Evolutionary conservation across 2,329 filamentous ascomycete species (phyloP).

Genomic region (Periglandula ipomoeae): DNA sequence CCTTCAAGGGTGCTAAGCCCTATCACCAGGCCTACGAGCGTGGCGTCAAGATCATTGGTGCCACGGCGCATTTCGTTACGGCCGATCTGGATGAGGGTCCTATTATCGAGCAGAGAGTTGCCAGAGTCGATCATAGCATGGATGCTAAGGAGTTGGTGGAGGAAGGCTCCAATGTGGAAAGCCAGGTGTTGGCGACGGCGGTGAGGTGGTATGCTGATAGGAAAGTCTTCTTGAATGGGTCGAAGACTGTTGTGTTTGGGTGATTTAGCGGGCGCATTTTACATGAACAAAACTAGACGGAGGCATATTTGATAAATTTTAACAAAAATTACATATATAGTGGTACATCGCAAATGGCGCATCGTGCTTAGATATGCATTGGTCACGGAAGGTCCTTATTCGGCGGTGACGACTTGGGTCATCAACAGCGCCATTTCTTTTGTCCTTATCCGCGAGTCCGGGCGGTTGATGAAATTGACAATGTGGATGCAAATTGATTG

Average conservation of each 20-base stretch:
- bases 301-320: too few relatives aligned
- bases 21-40: slow-evolving; percentile 84
- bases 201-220: slow-evolving; percentile 79
- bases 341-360: too few relatives aligned
- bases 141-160: slow-evolving; percentile 67
- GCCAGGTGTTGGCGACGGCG: slow-evolving; percentile 69
- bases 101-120: slow-evolving; percentile 78
- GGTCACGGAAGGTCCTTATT: too few relatives aligned
- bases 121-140: slow-evolving; percentile 68
- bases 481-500: too few relatives aligned
- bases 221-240: slow-evolving; percentile 67
- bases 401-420: too few relatives aligned
- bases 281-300: neutral
- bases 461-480: too few relatives aligned
- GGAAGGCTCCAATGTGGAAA: slow-evolving; percentile 77
- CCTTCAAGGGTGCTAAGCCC: slow-evolving; percentile 80
- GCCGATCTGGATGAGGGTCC: slow-evolving; percentile 78
- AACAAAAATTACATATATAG: too few relatives aligned
- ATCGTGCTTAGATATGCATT: too few relatives aligned
- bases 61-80: slow-evolving; percentile 79
- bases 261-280: neutral
- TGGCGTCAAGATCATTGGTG: slow-evolving; percentile 82
- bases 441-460: too few relatives aligned
- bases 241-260: slow-evolving; percentile 69
- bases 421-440: too few relatives aligned